Base-by-base conservation (phyloP, 805 yeast genomes). In the Pichia heedii region DNA sequence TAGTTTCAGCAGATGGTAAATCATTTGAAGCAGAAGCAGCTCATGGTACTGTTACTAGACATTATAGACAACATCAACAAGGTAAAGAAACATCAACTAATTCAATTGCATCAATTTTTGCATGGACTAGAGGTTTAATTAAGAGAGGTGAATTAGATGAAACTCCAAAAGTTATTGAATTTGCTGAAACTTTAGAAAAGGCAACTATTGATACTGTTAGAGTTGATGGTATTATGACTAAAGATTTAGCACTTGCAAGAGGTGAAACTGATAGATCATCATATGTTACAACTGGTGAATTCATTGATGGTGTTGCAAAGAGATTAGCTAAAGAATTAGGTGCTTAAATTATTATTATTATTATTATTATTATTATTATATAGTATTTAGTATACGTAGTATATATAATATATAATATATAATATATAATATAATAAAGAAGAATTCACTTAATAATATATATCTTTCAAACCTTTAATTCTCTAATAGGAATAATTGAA, bases 1-100 rank as follows among this genome's bases (percentile, higher is more conserved):
- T 90, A 54, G 78, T 88, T 60, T 80, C 97, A n/a, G 94, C 97
- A 40, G 97, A 90, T 65, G 97, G 97, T 22, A 85, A 84, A 70
- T 81, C 96, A 13, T 89, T 86, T 63, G 97, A 90, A 71, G 71
- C 88, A 43, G 97, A 90, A 72, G 97, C 97, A 47, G 97, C 97
- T n/a, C 97, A 90, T 64, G 97, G 97, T 45, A 90, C 97, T 13
- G 97, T 90, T 55, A 90, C 97, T 38, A 84, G 97, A 70, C 97
- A 90, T 66, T 90, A 75, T 71, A 84, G 97, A 71, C 93, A 82
- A 68, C 87, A 86, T 67, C 97, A 90, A 70, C 85, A 84, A 67
- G 97, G 97, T 53, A 85, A 88, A 65, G 97, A 89, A 69, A 90
- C 97, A 18, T 86, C 96, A 7, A 90, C 97, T 46, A 90, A 90